Base-by-base conservation (phyloP, 2,329 filamentous ascomycete species). In the Monosporascus sp. region DNA sequence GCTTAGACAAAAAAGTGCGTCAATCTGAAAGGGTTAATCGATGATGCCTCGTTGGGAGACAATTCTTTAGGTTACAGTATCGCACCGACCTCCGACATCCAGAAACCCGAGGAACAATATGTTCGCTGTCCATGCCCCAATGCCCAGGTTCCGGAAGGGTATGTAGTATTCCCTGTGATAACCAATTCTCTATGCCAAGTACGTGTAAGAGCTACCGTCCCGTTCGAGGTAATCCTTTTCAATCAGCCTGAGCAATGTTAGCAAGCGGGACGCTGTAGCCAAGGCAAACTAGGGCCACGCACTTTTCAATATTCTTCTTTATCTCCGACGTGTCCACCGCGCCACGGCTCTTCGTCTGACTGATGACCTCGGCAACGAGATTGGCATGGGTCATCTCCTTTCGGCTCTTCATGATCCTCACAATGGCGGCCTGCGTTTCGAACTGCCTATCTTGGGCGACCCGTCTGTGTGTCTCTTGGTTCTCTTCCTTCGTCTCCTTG, bases 261-360 rank as follows among this genome's bases (percentile, higher is more conserved):
- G 67, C 51, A 50, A 56, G 48, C 37, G 51, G 51, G 18, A 38
- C 20, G 48, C 8, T 43, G 25, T 22, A 20, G 36, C 9, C 31
- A 7, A 24, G 24, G 9, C 5, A 49, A 20, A 5, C 37, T 37
- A 11, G 41, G 25, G n/a, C 49, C 31, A 79, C 87, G 65, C 72
- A 92, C 85, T 89, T 91, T 72, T 97, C 94, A 71, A 99, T 97
- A 70, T 97, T 95, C 75, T 88, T 87, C 83, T 99, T 99, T 60
- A 99, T 97, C 58, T 94, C 90, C 2, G 78, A 78, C 41, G 91
- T 82, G 66, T 96, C 92, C 54, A 99, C 77, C 18, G 89, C 90
- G 15, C 94, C 95, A 51, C 94, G 80, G 60, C 82, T 89, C 76
- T 87, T 89, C 2, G 93, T 99, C 66, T 93, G 85, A 63, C 87